phyloP scores from a whole-genome alignment of 2,329 filamentous ascomycete species.

The Raffaelea arxii region DNA sequence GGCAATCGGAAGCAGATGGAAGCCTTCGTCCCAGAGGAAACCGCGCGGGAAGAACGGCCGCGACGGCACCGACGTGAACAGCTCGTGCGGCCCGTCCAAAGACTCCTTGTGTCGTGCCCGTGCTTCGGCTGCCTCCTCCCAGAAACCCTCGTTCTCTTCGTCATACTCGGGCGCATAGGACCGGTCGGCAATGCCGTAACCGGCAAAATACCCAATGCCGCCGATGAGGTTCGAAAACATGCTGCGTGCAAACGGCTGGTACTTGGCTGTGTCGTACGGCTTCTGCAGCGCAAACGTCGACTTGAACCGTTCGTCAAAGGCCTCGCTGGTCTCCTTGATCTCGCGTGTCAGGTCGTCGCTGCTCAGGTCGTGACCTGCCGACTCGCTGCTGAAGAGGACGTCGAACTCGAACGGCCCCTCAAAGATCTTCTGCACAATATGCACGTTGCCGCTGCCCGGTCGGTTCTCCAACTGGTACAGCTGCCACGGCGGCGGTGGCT shows the following conservation, averaged over 20 bases:
- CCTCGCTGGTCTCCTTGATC: slow-evolving; percentile 54
- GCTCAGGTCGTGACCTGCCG: slow-evolving; percentile 44
- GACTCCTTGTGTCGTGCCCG: slow-evolving; percentile 57
- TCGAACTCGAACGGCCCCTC: slow-evolving; percentile 89
- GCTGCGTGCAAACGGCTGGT: slow-evolving; percentile 71
- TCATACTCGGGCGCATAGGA: slow-evolving; percentile 90
- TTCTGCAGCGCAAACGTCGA: slow-evolving; percentile 62
- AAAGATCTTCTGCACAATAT: slow-evolving; percentile 86
- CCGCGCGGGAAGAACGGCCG: slow-evolving; percentile 93
- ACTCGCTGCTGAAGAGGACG: slow-evolving; percentile 76
- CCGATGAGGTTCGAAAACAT: slow-evolving; percentile 93
- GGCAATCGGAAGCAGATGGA: slow-evolving; percentile 81
- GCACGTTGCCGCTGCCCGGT: slow-evolving; percentile 65
- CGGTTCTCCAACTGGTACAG: slow-evolving; percentile 68
- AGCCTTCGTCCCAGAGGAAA: slow-evolving; percentile 97
- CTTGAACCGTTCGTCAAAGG: slow-evolving; percentile 67
- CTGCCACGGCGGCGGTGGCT: slow-evolving; percentile 73
- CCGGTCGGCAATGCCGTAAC: slow-evolving; percentile 77
- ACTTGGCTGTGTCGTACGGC: slow-evolving; percentile 66
- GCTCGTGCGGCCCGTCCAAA: slow-evolving; percentile 72
- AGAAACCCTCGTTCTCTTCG: slow-evolving; percentile 91
- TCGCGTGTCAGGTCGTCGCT: slow-evolving; percentile 59
- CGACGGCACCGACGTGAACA: slow-evolving; percentile 87
- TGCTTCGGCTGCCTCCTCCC: slow-evolving; percentile 81
- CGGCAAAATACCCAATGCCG: slow-evolving; percentile 92